A percentile compares a stretch with the other conserved stretches of the same genome.
These are phyloP conservation scores for Blastobotrys capitulatus DNA, from an alignment of 1,139 yeast species.

Conservation along the genomic window DNA sequence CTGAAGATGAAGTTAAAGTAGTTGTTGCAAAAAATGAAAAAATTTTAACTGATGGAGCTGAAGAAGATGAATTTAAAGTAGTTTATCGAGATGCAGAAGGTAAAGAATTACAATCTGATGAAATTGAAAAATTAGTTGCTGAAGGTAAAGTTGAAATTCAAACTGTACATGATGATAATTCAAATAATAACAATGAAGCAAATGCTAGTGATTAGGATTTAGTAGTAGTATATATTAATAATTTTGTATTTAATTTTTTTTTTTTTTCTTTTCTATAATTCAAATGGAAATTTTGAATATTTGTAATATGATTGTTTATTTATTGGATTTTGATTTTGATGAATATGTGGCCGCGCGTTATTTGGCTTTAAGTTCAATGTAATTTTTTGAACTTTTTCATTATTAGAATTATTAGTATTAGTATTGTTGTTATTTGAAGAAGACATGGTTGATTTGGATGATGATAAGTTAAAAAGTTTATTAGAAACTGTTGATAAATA, in stretches of 20 bases:
- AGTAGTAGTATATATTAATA: too few species aligned
- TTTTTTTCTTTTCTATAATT: neutral
- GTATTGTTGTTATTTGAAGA: neutral
- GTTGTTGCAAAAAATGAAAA: conserved; percentile 7
- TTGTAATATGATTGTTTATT: neutral
- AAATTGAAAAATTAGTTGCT: conserved; percentile 24
- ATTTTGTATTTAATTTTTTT: neutral
- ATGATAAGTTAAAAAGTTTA: conserved; percentile 14
- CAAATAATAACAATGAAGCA: neutral
- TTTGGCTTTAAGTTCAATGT: neutral
- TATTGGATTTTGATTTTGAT: neutral
- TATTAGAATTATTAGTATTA: neutral
- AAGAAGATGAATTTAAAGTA: conserved; percentile 16
- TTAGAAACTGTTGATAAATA: conserved; percentile 20
- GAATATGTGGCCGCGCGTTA: neutral
- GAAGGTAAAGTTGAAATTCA: conserved; percentile 22
- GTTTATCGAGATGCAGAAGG: conserved; percentile 33
- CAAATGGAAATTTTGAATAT: neutral
- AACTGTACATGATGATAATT: conserved; percentile 13
- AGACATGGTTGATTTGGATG: conserved; percentile 9
- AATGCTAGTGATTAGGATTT: neutral
- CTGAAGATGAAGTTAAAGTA: conserved; percentile 11
- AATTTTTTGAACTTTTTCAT: neutral
- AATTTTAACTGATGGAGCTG: conserved; percentile 8
- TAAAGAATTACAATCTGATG: conserved; percentile 28